phyloP scores from a whole-genome alignment of 2,329 filamentous ascomycete species.

The Hypoxylon sp. region DNA sequence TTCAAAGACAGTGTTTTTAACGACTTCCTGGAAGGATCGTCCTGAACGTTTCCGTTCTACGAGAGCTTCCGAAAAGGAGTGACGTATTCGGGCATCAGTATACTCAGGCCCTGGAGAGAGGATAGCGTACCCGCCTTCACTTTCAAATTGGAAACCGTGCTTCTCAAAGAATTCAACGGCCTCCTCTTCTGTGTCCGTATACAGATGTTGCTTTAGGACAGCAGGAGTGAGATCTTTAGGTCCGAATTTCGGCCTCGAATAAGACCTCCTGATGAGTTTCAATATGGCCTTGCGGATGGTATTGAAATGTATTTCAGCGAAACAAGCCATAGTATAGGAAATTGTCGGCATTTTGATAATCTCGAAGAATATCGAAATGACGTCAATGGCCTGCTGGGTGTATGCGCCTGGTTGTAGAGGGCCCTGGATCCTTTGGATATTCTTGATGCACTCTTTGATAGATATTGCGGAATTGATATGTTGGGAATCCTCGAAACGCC shows the following conservation, averaged over 20 bases:
- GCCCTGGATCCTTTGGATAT: slow-evolving; percentile 69
- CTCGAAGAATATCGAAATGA: slow-evolving; percentile 70
- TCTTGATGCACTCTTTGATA: slow-evolving; percentile 73
- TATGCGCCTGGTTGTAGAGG: slow-evolving; percentile 67
- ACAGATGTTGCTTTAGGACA: slow-evolving; percentile 70
- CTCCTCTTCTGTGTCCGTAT: slow-evolving; percentile 77
- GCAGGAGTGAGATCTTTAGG: slow-evolving; percentile 73
- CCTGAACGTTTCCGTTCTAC: slow-evolving; percentile 73
- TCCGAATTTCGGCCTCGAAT: slow-evolving; percentile 69
- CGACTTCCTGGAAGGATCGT: slow-evolving; percentile 67
- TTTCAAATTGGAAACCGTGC: slow-evolving; percentile 69
- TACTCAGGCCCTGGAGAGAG: slow-evolving; percentile 62
- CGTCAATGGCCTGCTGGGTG: slow-evolving; percentile 64
- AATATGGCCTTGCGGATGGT: slow-evolving; percentile 72
- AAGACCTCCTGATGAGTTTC: slow-evolving; percentile 68
- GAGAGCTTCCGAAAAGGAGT: slow-evolving; percentile 69
- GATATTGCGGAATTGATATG: slow-evolving; percentile 74
- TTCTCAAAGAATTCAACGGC: slow-evolving; percentile 75
- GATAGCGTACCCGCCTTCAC: slow-evolving; percentile 61
- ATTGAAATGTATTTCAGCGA: slow-evolving; percentile 78
- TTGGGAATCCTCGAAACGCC: slow-evolving; percentile 69
- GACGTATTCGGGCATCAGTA: slow-evolving; percentile 66
- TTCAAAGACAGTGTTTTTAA: slow-evolving; percentile 69
- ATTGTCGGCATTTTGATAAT: slow-evolving; percentile 70
- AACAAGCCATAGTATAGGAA: slow-evolving; percentile 79